Percentiles rank a stretch among this genome's conserved stretches.
Conservation (phyloP, 1,284 basidiomycete genomes). For the Neonothopanus nambi region DNA sequence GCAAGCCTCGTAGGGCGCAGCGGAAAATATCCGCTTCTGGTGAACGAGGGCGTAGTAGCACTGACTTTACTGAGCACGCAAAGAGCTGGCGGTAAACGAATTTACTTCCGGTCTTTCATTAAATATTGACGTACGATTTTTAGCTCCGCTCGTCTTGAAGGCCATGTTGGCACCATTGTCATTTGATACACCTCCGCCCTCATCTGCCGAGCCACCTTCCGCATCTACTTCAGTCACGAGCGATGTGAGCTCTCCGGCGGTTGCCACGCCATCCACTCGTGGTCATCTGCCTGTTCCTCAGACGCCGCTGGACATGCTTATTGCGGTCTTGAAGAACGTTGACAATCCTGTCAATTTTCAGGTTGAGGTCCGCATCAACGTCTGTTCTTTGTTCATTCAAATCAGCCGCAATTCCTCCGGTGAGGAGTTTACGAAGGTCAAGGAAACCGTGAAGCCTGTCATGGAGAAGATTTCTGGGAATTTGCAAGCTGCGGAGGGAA, state of each 20-base stretch:
- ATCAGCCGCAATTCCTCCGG: conserved; percentile 52
- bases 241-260: conserved; percentile 44
- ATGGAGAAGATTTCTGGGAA: conserved; percentile 49
- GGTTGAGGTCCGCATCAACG: conserved; percentile 70
- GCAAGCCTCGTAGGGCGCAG: conserved; percentile 76
- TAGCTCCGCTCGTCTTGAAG: conserved; percentile 63
- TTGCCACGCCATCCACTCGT: conserved; percentile 36
- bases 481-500: conserved; percentile 33
- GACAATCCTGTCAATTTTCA: conserved; percentile 57
- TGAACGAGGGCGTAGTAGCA: conserved; percentile 89
- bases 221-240: conserved; percentile 42
- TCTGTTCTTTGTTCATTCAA: conserved; percentile 69
- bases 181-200: conserved; percentile 37
- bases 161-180: conserved; percentile 53
- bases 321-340: conserved; percentile 55
- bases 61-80: conserved; percentile 75
- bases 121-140: conserved; percentile 15
- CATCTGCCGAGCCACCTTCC: conserved; percentile 36
- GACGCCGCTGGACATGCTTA: conserved; percentile 66
- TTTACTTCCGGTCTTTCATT: neutral
- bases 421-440: conserved; percentile 49
- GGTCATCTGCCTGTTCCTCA: conserved; percentile 43
- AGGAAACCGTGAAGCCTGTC: conserved; percentile 49
- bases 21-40: conserved; percentile 78
- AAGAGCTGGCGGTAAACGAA: conserved; percentile 54